Evolutionary conservation across 495 filamentous ascomycete species (phyloP).

Genomic region (Podospora fimiseda): DNA sequence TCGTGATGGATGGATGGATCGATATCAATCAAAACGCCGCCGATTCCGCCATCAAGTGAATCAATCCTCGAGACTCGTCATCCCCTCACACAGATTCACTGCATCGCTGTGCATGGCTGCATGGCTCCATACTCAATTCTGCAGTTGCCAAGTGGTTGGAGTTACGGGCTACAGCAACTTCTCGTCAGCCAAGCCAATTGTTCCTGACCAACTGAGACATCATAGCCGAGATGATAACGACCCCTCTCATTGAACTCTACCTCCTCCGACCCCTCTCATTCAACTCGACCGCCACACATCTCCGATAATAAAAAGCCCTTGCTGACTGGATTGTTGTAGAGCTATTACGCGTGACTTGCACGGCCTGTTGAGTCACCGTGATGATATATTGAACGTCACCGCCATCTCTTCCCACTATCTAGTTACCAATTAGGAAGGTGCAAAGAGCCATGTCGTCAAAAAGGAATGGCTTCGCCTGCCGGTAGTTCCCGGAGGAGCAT

Average conservation of each 20-base stretch:
- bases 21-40: neutral
- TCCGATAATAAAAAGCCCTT: too few species aligned
- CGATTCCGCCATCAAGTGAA: neutral
- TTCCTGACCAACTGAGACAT: neutral
- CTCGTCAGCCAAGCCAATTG: neutral
- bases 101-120: neutral
- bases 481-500: too few species aligned
- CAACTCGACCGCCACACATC: too few species aligned
- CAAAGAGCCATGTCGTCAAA: too few species aligned
- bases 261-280: too few species aligned
- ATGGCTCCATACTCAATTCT: neutral
- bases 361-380: neutral
- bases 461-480: too few species aligned
- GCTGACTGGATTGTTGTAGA: too few species aligned
- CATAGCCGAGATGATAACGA: too few species aligned
- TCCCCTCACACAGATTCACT: neutral
- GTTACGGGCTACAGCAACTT: neutral
- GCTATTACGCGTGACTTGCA: neutral
- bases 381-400: neutral
- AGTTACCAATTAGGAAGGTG: too few species aligned
- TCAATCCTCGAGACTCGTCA: neutral
- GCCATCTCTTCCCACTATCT: neutral
- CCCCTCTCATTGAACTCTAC: too few species aligned
- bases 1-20: too few species aligned
- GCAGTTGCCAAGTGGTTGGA: neutral